Evolutionary conservation across 108 stramenopile species (phyloP), one percentile per base, ranked within the genome.

Genomic region (Nannochloropsis salina): DNA sequence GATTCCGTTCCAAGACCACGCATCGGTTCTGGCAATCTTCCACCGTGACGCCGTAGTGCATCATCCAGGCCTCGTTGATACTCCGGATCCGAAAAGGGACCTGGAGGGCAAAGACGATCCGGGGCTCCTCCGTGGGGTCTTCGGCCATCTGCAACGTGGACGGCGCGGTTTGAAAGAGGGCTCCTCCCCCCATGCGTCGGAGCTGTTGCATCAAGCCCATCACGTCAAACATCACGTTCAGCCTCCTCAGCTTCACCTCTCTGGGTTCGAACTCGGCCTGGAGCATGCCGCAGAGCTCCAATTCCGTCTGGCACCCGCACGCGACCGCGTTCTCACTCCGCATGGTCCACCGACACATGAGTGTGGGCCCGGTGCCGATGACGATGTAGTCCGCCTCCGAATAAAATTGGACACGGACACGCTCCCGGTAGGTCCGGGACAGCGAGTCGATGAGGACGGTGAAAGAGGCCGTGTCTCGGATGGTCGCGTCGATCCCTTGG

Each of bases 151-250:
- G 41, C 82, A 85, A 74, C 85, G 88, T 88, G 85, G 83, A 85
- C 9, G 88, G 88, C n/a, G 80, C 79, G 21, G 82, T 80, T 42
- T 83, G 51, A 18, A 88, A 85, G 43, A 20, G 42, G 15, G 47
- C 85, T 43, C 22, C 42, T 51, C 85, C 88, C 42, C 12, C 42
- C 9, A 82, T 45, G 11, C 89, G 94, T 92, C 97, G 97, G n/a
- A 97, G 92, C 86, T 97, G 96, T 82, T 97, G 92, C 96, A 98
- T 98, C 89, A 96, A 95, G 43, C 96, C 94, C 98, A 97, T 98
- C 11, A 97, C 98, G 89, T 98, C 98, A 86, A 97, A 98, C 91
- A 97, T 94, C 42, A 98, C 90, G 84, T 96, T 95, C 80, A 96
- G 86, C 1, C 94, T 90, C 40, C 91, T 92, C 47, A 98, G 95